Percentiles rank a stretch among this genome's conserved stretches.
These are phyloP conservation scores for Hippophae tibetana DNA, from an alignment of 306 rosid genomes.

Conservation along the genomic window DNA sequence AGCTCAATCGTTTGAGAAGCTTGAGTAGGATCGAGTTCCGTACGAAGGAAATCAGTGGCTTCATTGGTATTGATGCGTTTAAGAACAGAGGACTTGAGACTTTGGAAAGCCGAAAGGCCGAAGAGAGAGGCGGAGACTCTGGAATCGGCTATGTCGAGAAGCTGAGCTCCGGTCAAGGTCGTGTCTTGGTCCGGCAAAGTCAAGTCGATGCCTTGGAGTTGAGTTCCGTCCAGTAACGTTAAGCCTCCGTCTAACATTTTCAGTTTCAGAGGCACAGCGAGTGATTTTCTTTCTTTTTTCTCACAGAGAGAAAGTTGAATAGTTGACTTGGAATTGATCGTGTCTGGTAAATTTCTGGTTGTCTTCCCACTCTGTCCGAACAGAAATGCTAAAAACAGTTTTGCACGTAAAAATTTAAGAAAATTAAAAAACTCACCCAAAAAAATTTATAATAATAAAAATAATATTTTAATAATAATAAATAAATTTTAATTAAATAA, in stretches of 20 bases:
- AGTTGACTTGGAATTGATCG: conserved; percentile 11
- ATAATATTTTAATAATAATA: no score
- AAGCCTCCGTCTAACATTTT: conserved; percentile 63
- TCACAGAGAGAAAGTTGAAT: conserved; percentile 4
- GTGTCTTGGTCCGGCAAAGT: conserved; percentile 23
- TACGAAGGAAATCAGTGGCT: conserved; percentile 21
- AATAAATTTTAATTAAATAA: no score
- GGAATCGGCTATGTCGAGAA: conserved; percentile 59
- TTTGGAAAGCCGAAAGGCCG: conserved; percentile 48
- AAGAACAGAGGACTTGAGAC: conserved; percentile 48
- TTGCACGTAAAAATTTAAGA: no score
- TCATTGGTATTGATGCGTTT: conserved; percentile 29
- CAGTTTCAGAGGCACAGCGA: conserved; percentile 3
- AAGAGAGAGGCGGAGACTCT: conserved; percentile 43
- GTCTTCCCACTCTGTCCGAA: not conserved
- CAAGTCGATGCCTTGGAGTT: conserved; percentile 39
- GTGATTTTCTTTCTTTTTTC: not conserved
- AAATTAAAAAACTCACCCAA: no score
- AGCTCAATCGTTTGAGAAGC: conserved; percentile 38
- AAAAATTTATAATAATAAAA: no score
- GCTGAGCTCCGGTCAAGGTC: conserved; percentile 43
- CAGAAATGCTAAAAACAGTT: no score
- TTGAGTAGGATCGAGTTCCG: conserved; percentile 27
- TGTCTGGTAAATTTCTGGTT: not conserved
- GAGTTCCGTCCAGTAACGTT: conserved; percentile 61